phyloP scores from a whole-genome alignment of 78 protist genomes.

The Dictyostelium purpureum region DNA sequence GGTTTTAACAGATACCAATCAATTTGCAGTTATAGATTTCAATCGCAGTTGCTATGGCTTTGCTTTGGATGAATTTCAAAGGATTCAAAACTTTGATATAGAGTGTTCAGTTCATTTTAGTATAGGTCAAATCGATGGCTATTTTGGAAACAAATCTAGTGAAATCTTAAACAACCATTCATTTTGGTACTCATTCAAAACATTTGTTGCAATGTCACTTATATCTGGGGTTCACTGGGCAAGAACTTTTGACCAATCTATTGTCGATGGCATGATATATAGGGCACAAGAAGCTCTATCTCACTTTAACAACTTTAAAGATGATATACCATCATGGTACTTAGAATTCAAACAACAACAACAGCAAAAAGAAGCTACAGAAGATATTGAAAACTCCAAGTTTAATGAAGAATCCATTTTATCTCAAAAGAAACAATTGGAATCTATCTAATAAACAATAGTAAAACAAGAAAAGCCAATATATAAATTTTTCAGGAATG shows the following conservation, averaged over 20 bases:
- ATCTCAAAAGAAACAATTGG: no score
- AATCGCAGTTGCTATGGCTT: not conserved
- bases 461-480: no score
- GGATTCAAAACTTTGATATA: not conserved
- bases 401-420: no score
- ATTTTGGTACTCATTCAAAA: not conserved
- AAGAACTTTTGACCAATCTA: not conserved
- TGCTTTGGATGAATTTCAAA: not conserved
- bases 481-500: no score
- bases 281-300: not conserved
- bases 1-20: not conserved
- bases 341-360: no score
- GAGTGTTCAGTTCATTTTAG: not conserved
- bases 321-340: not conserved
- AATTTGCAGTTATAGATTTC: not conserved
- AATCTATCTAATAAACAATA: no score
- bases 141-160: not conserved
- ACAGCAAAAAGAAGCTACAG: no score
- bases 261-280: not conserved
- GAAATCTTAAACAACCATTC: not conserved
- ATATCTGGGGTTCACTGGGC: not conserved
- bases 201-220: not conserved
- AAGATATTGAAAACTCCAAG: no score
- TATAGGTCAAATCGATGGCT: conserved; percentile 8
- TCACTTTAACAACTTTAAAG: not conserved